phyloP scores from a whole-genome alignment of 2,329 filamentous ascomycete genomes.

The Sporothrix pallida region DNA sequence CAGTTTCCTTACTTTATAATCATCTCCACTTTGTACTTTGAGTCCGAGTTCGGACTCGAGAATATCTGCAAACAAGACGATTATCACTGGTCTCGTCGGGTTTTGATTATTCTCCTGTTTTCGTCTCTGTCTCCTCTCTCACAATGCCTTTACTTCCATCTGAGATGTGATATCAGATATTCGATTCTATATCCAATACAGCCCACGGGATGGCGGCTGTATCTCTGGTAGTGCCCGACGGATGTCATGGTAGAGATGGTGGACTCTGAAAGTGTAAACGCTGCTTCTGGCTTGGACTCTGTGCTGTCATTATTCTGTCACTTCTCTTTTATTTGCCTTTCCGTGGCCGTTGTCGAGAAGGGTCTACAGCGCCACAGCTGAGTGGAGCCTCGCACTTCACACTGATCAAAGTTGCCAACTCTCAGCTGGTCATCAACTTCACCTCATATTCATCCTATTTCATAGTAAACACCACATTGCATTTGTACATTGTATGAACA shows the following conservation, averaged over 20 bases:
- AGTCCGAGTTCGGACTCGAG: not conserved
- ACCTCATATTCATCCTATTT: not conserved
- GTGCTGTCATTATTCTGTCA: not conserved
- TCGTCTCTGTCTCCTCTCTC: not conserved
- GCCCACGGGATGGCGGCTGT: not conserved
- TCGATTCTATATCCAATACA: not conserved
- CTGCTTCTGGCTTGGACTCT: not conserved
- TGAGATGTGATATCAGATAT: constrained; percentile 15
- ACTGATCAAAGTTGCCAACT: not conserved
- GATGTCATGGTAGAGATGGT: not conserved
- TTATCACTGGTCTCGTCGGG: accelerated
- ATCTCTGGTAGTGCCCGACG: not conserved
- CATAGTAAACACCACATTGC: no score
- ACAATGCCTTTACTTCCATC: not conserved
- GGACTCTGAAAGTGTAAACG: not conserved
- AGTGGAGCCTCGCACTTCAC: not conserved
- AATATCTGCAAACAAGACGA: not conserved
- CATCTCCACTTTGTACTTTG: not conserved
- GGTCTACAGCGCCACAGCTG: not conserved
- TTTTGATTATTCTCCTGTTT: not conserved
- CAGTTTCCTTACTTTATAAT: not conserved
- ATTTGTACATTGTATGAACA: not conserved
- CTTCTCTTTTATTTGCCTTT: not conserved
- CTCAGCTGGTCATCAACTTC: not conserved
- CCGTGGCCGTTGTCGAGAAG: not conserved